These are phyloP conservation scores for Cutaneotrichosporon arboriforme DNA, from an alignment of 1,284 basidiomycete species.

Conservation along the genomic window DNA sequence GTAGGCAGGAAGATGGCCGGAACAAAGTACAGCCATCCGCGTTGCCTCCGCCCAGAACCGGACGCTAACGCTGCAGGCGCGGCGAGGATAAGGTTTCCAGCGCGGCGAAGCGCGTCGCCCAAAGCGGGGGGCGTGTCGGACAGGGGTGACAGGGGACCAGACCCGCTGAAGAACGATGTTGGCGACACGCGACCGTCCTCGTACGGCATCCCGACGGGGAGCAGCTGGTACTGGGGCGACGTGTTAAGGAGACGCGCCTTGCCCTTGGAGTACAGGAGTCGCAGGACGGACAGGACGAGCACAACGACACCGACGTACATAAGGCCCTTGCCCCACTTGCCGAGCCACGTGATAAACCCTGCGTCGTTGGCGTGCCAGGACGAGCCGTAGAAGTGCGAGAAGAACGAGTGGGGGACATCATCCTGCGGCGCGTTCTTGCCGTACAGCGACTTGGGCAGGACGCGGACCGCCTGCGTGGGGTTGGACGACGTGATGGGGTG, in stretches of 20 bases:
- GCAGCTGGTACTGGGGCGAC: slow-evolving; percentile 16
- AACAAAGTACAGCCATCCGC: slow-evolving; percentile 42
- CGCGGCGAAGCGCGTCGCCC: slow-evolving; percentile 32
- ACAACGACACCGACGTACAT: slow-evolving; percentile 75
- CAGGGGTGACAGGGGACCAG: slow-evolving; percentile 12
- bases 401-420: slow-evolving; percentile 87
- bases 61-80: slow-evolving; percentile 39
- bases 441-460: slow-evolving; percentile 88
- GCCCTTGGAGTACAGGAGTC: slow-evolving; percentile 52
- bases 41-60: slow-evolving; percentile 16
- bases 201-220: slow-evolving; percentile 6
- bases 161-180: not conserved
- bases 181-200: slow-evolving; percentile 10
- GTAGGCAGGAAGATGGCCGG: slow-evolving; percentile 40
- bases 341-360: slow-evolving; percentile 84
- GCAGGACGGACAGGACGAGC: slow-evolving; percentile 62
- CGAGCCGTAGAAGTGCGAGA: slow-evolving; percentile 91
- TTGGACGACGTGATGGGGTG: slow-evolving; percentile 57
- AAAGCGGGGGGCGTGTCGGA: slow-evolving; percentile 24
- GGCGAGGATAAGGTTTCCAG: slow-evolving; percentile 38
- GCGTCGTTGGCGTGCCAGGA: slow-evolving; percentile 96
- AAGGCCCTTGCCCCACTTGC: slow-evolving; percentile 72
- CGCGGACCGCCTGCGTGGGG: slow-evolving; percentile 67
- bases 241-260: slow-evolving; percentile 14
- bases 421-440: slow-evolving; percentile 86